phyloP scores from a whole-genome alignment of 2,329 filamentous ascomycete species.

The Dichotomopilus funicola region DNA sequence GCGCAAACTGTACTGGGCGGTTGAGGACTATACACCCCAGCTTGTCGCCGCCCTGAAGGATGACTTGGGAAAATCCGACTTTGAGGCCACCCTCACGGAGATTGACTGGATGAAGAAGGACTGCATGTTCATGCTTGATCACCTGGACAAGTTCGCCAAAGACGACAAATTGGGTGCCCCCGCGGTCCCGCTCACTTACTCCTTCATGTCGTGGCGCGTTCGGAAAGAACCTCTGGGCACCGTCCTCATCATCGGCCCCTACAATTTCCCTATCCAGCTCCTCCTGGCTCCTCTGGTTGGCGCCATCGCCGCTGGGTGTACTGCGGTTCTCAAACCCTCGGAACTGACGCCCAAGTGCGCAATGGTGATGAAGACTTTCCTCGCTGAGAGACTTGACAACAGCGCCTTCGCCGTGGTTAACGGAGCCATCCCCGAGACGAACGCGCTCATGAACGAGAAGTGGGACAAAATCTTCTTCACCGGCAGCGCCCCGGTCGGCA shows the following conservation, averaged over 20 bases:
- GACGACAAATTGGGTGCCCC: conserved; percentile 61
- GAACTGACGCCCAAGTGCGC: conserved; percentile 73
- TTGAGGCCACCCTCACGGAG: conserved; percentile 70
- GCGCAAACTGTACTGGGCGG: conserved; percentile 88
- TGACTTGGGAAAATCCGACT: conserved; percentile 72
- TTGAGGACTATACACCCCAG: conserved; percentile 69
- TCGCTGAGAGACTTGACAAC: conserved; percentile 69
- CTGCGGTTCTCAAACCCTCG: conserved; percentile 83
- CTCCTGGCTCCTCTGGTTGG: conserved; percentile 73
- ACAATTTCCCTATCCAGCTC: conserved; percentile 88
- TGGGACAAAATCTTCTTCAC: conserved; percentile 99
- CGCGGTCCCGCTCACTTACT: conserved; percentile 63
- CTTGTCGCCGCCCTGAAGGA: conserved; percentile 67
- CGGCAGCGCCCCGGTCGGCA: conserved; percentile 69
- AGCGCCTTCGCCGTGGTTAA: conserved; percentile 73
- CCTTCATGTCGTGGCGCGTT: conserved; percentile 65
- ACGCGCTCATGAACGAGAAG: conserved; percentile 74
- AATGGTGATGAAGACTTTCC: conserved; percentile 70
- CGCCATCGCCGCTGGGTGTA: conserved; percentile 88
- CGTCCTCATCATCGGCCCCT: conserved; percentile 81
- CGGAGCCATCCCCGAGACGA: conserved; percentile 73
- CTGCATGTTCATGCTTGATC: conserved; percentile 68
- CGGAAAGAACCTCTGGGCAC: conserved; percentile 82
- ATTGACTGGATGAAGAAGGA: conserved; percentile 74
- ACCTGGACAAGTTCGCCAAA: conserved; percentile 74